Evolutionary conservation across 805 yeast species (phyloP).

Genomic region (Starmerella vaccinii): DNA sequence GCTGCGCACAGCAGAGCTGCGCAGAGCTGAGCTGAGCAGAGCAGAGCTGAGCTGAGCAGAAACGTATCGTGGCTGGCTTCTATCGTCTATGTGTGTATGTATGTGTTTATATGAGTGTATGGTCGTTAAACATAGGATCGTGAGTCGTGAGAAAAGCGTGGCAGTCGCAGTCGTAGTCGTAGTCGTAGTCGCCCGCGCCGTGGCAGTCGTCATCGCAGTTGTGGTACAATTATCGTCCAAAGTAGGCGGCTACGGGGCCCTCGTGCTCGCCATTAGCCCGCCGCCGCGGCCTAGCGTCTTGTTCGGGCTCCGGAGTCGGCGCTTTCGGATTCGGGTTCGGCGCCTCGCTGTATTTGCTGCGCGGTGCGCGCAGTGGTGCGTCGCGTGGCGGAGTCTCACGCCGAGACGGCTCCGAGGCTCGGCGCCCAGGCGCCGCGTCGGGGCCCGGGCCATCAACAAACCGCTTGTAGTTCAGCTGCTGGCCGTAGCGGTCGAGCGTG

Average conservation of each 20-base stretch:
- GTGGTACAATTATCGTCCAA: background rate
- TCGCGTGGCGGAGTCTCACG: background rate
- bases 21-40: too few relatives aligned
- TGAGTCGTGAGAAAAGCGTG: background rate
- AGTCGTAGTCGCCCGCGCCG: background rate
- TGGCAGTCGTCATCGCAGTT: too few relatives aligned
- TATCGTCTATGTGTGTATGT: background rate
- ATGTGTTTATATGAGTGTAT: background rate
- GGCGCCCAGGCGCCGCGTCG: background rate
- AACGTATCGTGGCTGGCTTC: background rate
- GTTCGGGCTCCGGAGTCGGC: background rate
- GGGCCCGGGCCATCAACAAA: background rate
- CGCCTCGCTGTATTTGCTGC: too few relatives aligned
- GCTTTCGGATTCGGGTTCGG: background rate
- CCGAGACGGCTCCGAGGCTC: background rate
- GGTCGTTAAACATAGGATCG: background rate
- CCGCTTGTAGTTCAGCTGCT: constrained; percentile 12
- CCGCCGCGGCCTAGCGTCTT: background rate
- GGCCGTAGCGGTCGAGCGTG: constrained; percentile 18
- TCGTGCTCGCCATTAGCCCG: constrained; percentile 4
- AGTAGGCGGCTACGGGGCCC: constrained; percentile 2
- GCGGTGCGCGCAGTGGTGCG: too few relatives aligned
- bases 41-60: too few relatives aligned
- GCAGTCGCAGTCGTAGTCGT: too few relatives aligned
- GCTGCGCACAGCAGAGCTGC: too few relatives aligned